Conservation (phyloP, 805 yeast species). For the Wickerhamiella shivajii region DNA sequence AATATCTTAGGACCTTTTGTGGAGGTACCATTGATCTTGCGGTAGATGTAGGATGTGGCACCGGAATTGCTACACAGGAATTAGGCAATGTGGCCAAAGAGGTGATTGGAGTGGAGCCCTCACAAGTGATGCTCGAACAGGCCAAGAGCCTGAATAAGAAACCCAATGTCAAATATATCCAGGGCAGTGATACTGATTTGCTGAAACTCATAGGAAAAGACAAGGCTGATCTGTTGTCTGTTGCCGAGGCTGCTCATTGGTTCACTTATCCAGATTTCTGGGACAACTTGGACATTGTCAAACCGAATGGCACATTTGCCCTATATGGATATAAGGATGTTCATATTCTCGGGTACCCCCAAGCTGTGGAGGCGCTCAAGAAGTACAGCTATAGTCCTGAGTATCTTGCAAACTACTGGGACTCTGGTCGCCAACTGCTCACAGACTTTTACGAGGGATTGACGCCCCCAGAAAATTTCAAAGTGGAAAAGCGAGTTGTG, state of each 20-base stretch:
- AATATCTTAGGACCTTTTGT: too few relatives aligned
- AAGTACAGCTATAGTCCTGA: conserved; percentile 37
- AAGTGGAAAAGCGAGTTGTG: conserved; percentile 26
- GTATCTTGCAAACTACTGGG: conserved; percentile 53
- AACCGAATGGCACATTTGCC: conserved; percentile 52
- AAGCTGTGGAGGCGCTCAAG: conserved; percentile 39
- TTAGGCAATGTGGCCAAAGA: conserved; percentile 31
- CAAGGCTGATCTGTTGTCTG: conserved; percentile 50
- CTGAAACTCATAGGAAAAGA: conserved; percentile 15
- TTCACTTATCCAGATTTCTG: conserved; percentile 43
- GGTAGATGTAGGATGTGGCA: conserved; percentile 68
- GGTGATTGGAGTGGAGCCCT: conserved; percentile 51
- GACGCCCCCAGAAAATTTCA: conserved; percentile 31
- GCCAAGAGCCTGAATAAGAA: conserved; percentile 23
- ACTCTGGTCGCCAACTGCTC: conserved; percentile 57
- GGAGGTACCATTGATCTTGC: too few relatives aligned
- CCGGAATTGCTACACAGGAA: conserved; percentile 57
- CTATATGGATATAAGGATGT: conserved; percentile 70
- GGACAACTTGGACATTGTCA: conserved; percentile 35
- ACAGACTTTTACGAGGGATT: conserved; percentile 33
- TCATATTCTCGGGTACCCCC: conserved; percentile 35
- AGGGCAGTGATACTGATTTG: conserved; percentile 17
- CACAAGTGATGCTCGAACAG: conserved; percentile 38
- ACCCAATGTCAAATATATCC: conserved; percentile 18
- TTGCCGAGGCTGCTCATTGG: conserved; percentile 89